phyloP scores from a whole-genome alignment of 805 yeast genomes.

The Metschnikowia bowlesiae region DNA sequence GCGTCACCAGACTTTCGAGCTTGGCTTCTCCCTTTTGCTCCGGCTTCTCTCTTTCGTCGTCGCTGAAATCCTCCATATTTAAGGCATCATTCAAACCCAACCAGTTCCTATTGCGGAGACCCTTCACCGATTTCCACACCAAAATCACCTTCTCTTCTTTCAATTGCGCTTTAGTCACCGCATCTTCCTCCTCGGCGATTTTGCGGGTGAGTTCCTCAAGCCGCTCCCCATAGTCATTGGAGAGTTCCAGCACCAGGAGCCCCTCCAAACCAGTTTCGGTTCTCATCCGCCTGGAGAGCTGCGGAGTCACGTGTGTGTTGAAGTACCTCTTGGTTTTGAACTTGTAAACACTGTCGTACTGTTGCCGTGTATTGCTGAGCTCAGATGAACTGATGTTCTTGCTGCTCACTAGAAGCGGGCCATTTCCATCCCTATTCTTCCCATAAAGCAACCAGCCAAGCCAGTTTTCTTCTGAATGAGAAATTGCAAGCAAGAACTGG shows the following conservation, averaged over 20 bases:
- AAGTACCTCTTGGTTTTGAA: slow-evolving; percentile 35
- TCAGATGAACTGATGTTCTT: slow-evolving; percentile 21
- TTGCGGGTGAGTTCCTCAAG: slow-evolving; percentile 8
- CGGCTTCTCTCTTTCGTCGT: not conserved
- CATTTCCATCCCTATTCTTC: slow-evolving; percentile 27
- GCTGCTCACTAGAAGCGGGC: slow-evolving; percentile 23
- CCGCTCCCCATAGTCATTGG: not conserved
- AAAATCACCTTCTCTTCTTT: slow-evolving; percentile 26
- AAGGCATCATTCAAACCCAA: slow-evolving; percentile 5
- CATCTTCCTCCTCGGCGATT: slow-evolving; percentile 11
- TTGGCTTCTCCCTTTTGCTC: no score
- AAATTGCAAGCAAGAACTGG: slow-evolving; percentile 24
- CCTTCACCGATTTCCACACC: slow-evolving; percentile 31
- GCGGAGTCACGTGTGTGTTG: slow-evolving; percentile 41
- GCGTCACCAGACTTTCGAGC: no score
- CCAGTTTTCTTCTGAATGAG: slow-evolving; percentile 31
- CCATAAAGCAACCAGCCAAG: slow-evolving; percentile 39
- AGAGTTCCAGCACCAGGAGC: slow-evolving; percentile 9
- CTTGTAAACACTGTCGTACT: slow-evolving; percentile 21
- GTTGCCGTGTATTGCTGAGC: slow-evolving; percentile 16
- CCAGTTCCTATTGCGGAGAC: slow-evolving; percentile 9
- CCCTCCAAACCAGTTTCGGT: slow-evolving; percentile 28
- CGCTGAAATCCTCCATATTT: slow-evolving; percentile 4
- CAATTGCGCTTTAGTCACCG: slow-evolving; percentile 9
- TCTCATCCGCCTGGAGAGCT: slow-evolving; percentile 38